Base-by-base conservation (phyloP, 2,329 filamentous ascomycete genomes). In the Sarocladiaceae sp. region DNA sequence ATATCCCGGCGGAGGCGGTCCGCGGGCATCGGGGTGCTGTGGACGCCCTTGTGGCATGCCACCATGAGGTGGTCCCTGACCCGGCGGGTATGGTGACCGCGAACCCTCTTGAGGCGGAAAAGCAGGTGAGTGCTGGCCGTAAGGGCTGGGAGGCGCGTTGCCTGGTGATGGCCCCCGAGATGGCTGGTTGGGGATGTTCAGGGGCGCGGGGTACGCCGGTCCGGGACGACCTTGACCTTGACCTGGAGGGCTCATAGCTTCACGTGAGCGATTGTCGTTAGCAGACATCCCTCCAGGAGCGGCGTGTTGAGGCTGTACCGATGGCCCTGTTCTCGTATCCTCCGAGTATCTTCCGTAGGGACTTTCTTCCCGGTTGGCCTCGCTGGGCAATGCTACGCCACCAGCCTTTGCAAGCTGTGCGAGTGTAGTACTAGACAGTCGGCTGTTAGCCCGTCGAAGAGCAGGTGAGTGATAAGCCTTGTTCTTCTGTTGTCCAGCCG, bases 401-500 rank as follows among this genome's bases (percentile, higher is more conserved):
- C 78, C 79, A 35, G 84, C 85, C 52, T 83, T 84, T 24, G 80
- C 80, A 59, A 97, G 73, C 58, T 96, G 88, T 34, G 82, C 76
- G 35, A 96, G 71, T 1, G 91, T 97, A 1, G 81, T 82, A 53
- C 74, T 78, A 20, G 93, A 95, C 60, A 97, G 82, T 18, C 88
- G 83, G 53, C 84, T 89, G 53, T 88, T 93, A 43, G 86, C 88
- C 51, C 82, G 82, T 50, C 86, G 83, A 55, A 91, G 72, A 58
- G 93, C 87, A 12, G 85, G 78, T 23, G 88, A 83, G 47, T 87
- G 80, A 53, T 85, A 80, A 0, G 86, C 86, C 34, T 61, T 79
- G 47, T 76, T 80, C 43, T 83, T 76, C 48, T 84, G 80, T 11
- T 89, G 79, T 29, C 76, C 33, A 10, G 16, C 74, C 11, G 16